Evolutionary conservation across 108 stramenopile genomes (phyloP).

Genomic region (Skeletonema grethae): DNA sequence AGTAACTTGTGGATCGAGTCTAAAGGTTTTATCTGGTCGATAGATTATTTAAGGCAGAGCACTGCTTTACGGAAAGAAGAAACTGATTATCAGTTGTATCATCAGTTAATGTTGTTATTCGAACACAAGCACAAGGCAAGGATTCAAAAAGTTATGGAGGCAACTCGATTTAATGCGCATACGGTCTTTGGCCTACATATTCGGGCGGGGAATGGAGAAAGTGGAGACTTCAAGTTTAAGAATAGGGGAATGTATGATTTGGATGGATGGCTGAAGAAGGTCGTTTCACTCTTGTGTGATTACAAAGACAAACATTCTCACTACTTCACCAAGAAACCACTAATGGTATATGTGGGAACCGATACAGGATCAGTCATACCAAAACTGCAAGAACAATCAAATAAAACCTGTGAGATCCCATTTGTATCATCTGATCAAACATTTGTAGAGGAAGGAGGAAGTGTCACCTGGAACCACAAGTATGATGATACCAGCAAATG

Average conservation of each 20-base stretch:
- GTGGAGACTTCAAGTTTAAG: constrained; percentile 43
- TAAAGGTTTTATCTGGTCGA: neutral
- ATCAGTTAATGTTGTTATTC: constrained; percentile 12
- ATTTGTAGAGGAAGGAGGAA: constrained; percentile 1
- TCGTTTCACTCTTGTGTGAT: neutral
- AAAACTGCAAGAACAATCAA: constrained; percentile 10
- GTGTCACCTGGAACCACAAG: constrained; percentile 6
- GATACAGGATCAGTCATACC: constrained; percentile 47
- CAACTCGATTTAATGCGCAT: constrained; percentile 35
- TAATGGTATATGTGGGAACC: constrained; percentile 54
- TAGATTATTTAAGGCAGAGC: neutral
- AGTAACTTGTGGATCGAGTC: too few relatives aligned
- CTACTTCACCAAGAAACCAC: constrained; percentile 5
- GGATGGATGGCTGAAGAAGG: neutral
- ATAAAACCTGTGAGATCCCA: constrained; percentile 1
- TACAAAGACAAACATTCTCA: neutral
- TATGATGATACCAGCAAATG: neutral
- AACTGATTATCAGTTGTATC: constrained; percentile 9
- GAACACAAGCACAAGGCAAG: constrained; percentile 1
- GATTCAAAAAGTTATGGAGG: constrained; percentile 11
- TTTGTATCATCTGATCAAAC: constrained; percentile 13
- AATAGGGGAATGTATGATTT: constrained; percentile 24
- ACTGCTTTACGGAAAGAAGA: neutral
- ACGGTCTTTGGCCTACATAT: constrained; percentile 62
- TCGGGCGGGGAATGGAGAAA: constrained; percentile 63